phyloP scores from a whole-genome alignment of 257 asterid genomes.

The Solanum boliviense region DNA sequence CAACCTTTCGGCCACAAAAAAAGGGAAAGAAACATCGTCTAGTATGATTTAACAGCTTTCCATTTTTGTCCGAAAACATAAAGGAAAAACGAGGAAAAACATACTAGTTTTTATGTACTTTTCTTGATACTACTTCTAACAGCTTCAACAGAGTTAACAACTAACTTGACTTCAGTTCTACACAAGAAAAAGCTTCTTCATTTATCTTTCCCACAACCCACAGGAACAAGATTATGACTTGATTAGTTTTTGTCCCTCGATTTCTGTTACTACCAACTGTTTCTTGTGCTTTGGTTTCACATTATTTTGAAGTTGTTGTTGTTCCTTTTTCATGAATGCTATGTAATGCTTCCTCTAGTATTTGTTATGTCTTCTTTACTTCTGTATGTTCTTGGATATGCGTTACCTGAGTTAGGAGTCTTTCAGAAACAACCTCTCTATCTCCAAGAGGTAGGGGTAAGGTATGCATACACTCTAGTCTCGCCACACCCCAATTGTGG shows the following conservation, averaged over 20 bases:
- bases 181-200: background rate
- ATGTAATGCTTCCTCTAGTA: background rate
- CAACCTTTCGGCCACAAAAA: background rate
- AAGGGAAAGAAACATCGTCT: background rate
- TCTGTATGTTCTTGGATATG: background rate
- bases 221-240: background rate
- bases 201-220: background rate
- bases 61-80: background rate
- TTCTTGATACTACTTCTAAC: background rate
- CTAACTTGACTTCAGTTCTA: background rate
- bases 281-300: background rate
- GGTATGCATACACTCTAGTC: background rate
- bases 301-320: background rate
- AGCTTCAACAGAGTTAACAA: background rate
- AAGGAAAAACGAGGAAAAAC: background rate
- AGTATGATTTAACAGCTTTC: background rate
- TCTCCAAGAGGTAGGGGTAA: background rate
- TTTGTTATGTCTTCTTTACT: background rate
- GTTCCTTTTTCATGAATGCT: background rate
- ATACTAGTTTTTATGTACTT: background rate
- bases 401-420: background rate
- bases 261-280: background rate
- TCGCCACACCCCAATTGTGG: background rate
- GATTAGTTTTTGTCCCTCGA: background rate
- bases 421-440: background rate